Percentiles rank a stretch among this genome's conserved stretches.
These are phyloP conservation scores for Peltaster fructicola DNA, from an alignment of 2,329 filamentous ascomycete species.

Conservation along the genomic window DNA sequence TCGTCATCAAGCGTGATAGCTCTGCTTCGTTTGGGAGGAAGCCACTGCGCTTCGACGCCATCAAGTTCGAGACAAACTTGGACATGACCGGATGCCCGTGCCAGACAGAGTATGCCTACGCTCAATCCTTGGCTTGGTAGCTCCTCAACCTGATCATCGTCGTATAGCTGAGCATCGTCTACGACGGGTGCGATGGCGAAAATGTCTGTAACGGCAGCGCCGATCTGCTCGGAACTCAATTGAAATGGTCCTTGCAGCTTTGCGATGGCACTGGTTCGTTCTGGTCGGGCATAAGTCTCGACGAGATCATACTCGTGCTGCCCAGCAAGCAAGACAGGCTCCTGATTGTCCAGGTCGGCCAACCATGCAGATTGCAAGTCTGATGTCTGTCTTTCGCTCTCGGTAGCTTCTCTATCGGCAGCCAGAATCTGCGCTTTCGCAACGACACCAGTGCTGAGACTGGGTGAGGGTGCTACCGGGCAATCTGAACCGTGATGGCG, in stretches of 20 bases:
- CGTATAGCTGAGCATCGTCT: constrained; percentile 34
- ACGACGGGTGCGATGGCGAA: constrained; percentile 37
- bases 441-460: constrained; percentile 66
- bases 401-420: constrained; percentile 23
- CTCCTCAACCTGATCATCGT: constrained; percentile 31
- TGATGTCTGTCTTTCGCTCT: constrained; percentile 26
- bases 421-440: constrained; percentile 41
- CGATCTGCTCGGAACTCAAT: constrained; percentile 31
- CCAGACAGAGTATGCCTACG: constrained; percentile 39
- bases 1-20: constrained; percentile 11
- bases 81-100: constrained; percentile 37
- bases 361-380: constrained; percentile 45
- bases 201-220: constrained; percentile 43
- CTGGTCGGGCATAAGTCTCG: constrained; percentile 39
- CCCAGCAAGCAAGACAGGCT: constrained; percentile 23
- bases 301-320: constrained; percentile 24
- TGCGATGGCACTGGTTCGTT: constrained; percentile 36
- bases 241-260: constrained; percentile 46
- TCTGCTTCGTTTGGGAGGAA: constrained; percentile 26
- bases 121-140: constrained; percentile 31
- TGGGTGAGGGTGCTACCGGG: constrained; percentile 69
- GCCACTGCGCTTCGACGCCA: constrained; percentile 45
- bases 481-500: too few relatives aligned
- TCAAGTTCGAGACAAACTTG: constrained; percentile 44
- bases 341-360: constrained; percentile 35